Percentiles rank a stretch among this genome's conserved stretches.
These are phyloP conservation scores for Fomitiporia mediterranea DNA, from an alignment of 1,284 basidiomycete genomes.

Conservation along the genomic window DNA sequence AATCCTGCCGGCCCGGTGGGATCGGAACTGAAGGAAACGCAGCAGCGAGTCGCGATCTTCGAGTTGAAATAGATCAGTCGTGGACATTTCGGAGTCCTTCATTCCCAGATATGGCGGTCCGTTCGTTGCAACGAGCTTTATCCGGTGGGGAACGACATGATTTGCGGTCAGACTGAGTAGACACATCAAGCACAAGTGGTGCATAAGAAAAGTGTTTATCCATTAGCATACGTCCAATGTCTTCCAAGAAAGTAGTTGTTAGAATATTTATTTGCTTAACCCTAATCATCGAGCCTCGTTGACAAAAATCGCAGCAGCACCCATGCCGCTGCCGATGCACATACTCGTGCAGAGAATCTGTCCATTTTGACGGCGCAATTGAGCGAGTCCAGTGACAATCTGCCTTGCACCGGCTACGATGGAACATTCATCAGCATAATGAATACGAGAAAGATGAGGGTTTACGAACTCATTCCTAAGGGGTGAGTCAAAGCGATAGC, in stretches of 20 bases:
- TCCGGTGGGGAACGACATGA: no score
- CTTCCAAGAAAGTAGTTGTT: background rate
- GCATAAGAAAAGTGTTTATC: background rate
- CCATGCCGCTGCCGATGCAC: constrained; percentile 90
- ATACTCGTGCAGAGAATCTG: constrained; percentile 77
- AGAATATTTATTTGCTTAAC: no score
- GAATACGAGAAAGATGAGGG: background rate
- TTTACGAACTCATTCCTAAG: constrained; percentile 69
- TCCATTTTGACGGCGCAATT: constrained; percentile 65
- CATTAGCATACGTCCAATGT: background rate
- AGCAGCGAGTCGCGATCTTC: no score
- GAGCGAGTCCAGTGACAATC: constrained; percentile 78
- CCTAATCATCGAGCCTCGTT: constrained; percentile 57
- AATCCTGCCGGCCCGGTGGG: background rate
- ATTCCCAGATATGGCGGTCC: no score
- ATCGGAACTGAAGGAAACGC: background rate
- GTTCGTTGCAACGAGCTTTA: no score
- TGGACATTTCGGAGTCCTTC: no score
- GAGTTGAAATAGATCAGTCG: no score
- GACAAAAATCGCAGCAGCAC: constrained; percentile 78
- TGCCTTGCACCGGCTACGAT: constrained; percentile 74
- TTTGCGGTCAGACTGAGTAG: no score
- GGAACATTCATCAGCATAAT: constrained; percentile 6
- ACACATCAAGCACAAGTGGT: no score
- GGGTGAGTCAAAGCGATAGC: constrained; percentile 84